Base-by-base conservation (phyloP, 495 filamentous ascomycete genomes). In the Xylaria intraflava region DNA sequence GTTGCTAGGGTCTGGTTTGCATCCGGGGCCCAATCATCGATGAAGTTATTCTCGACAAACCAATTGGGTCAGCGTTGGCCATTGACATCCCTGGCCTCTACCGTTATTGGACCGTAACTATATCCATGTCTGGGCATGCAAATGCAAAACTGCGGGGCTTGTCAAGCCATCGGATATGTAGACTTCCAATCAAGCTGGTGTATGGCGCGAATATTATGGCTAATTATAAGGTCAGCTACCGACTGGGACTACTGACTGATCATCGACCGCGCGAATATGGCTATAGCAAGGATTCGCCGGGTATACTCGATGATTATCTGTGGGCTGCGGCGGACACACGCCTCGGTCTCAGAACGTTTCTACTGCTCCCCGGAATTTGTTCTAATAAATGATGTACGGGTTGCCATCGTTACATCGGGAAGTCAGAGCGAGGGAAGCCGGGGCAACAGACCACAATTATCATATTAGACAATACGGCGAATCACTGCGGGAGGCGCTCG, bases 101-200 rank as follows among this genome's bases (percentile, higher is more conserved):
- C 14, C 35, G 10, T 30, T 22, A 40, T 53, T 46, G 43, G 51
- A 36, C 16, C 31, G 22, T 12, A 41, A 24, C 2, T 17, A 39
- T 29, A 29, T 14, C 24, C 24, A 7, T 44, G 17, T 46, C 20
- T 23, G 14, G n/a, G 10, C 5, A 38, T 38, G 35, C 35, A 16
- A 35, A 46, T 53, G 35, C 42, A 30, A 24, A 24, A 46, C 51
- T 40, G 43, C 30, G 41, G 39, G 49, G 27, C 39, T 31, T 33
- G 20, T 52, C 5, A 29, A 44, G 20, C 50, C 19, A 45, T 36
- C 19, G 41, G 40, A 46, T 11, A 46, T 36, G 51, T 17, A 38
- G n/a, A n/a, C 35, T 17, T 24, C 17, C 26, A 39, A 8, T 20
- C 27, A 17, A 38, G 40, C 27, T 27, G 27, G 9, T 50, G 47